These are phyloP conservation scores for Powellomyces hirtus DNA, from an alignment of 192 early-diverging fungal genomes.

Conservation along the genomic window DNA sequence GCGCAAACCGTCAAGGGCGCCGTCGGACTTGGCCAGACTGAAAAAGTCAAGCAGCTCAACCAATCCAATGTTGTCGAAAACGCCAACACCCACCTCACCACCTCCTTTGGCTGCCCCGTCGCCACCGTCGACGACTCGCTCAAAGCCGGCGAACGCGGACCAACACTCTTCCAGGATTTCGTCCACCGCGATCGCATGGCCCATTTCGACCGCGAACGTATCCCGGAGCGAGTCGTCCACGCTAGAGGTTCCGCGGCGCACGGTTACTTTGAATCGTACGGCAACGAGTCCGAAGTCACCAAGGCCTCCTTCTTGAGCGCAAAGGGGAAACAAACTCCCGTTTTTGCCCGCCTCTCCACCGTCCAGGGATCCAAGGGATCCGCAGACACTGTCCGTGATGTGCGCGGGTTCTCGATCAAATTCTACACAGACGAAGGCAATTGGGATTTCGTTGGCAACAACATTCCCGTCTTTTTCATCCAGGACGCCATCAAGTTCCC, in stretches of 20 bases:
- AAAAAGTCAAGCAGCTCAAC: conserved; percentile 10
- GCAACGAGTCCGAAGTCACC: conserved; percentile 49
- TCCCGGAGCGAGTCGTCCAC: conserved; percentile 69
- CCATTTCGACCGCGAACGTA: conserved; percentile 65
- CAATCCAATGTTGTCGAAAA: not conserved
- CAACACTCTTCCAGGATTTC: conserved; percentile 65
- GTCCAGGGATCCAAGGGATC: conserved; percentile 68
- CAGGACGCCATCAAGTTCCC: conserved; percentile 54
- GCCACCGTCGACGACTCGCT: conserved; percentile 17
- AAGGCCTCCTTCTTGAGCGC: conserved; percentile 70
- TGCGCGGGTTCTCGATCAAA: conserved; percentile 79
- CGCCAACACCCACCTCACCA: conserved; percentile 10
- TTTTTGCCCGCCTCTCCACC: conserved; percentile 79
- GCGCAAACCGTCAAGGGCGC: not conserved
- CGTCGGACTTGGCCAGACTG: conserved; percentile 13
- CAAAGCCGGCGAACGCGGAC: conserved; percentile 23
- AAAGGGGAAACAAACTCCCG: conserved; percentile 74
- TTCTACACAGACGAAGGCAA: conserved; percentile 82
- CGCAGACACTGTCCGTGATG: conserved; percentile 76
- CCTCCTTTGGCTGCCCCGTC: conserved; percentile 5
- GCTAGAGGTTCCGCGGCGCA: conserved; percentile 83
- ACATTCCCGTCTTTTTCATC: conserved; percentile 83
- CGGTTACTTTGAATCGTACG: conserved; percentile 72
- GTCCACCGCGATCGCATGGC: conserved; percentile 75
- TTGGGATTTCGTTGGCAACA: conserved; percentile 86